phyloP scores from a whole-genome alignment of 148 eudicot species.

The Silene conica region DNA sequence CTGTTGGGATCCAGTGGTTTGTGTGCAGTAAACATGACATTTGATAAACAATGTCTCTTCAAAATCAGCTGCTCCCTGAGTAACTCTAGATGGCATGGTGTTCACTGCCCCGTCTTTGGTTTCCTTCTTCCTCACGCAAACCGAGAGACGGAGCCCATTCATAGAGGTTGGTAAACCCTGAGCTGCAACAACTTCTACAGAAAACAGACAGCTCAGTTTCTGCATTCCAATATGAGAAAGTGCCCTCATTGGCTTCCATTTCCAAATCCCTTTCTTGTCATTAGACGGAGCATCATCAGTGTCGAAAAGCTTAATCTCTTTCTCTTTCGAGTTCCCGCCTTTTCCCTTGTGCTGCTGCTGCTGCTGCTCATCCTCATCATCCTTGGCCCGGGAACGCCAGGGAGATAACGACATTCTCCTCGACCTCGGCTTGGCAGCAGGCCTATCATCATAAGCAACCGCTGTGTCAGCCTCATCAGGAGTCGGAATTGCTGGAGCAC shows the following conservation, averaged over 20 bases:
- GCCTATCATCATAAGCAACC: constrained; percentile 19
- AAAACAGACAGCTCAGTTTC: constrained; percentile 82
- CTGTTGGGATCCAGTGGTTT: constrained; percentile 30
- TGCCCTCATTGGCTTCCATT: constrained; percentile 92
- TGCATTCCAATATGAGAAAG: constrained; percentile 83
- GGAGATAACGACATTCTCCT: constrained; percentile 89
- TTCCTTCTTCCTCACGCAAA: constrained; percentile 85
- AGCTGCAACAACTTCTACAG: constrained; percentile 80
- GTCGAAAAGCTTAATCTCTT: constrained; percentile 26
- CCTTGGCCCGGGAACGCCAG: constrained; percentile 71
- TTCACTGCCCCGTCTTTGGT: constrained; percentile 80
- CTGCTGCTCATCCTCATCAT: constrained; percentile 25
- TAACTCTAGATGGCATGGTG: constrained; percentile 92
- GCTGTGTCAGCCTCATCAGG: constrained; percentile 30
- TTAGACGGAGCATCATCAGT: constrained; percentile 27
- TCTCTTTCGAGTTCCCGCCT: constrained; percentile 17
- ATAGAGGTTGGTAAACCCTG: constrained; percentile 81
- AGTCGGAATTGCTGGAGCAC: constrained; percentile 46
- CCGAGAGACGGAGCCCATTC: constrained; percentile 85
- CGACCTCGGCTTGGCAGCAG: constrained; percentile 49
- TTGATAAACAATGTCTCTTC: constrained; percentile 81
- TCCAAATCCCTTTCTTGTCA: constrained; percentile 83
- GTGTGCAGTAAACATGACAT: constrained; percentile 73
- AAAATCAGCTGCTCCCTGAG: constrained; percentile 92
- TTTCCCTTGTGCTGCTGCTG: constrained; percentile 26